These are phyloP conservation scores for Flaveria ramosissima DNA, from an alignment of 129 eudicot species.

Conservation along the genomic window DNA sequence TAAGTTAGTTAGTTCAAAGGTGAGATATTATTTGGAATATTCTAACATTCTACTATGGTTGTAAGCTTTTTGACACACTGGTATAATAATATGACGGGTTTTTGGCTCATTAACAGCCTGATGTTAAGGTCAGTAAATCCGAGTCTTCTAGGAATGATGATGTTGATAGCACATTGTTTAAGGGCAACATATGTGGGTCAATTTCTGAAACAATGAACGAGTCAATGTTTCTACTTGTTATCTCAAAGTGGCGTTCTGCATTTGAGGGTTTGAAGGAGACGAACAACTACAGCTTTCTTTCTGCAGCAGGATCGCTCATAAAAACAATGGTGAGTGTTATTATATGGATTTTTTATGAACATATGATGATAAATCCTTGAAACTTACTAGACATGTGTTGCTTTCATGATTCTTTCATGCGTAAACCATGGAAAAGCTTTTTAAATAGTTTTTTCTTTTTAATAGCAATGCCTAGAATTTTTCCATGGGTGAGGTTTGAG, in stretches of 20 bases:
- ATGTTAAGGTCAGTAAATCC: constrained; percentile 36
- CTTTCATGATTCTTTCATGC: background rate
- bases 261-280: constrained; percentile 84
- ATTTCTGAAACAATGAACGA: constrained; percentile 85
- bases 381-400: background rate
- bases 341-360: constrained; percentile 4
- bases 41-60: background rate
- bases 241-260: constrained; percentile 77
- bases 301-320: constrained; percentile 85
- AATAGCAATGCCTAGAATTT: too few relatives aligned
- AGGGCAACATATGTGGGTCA: constrained; percentile 85
- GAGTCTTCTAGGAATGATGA: constrained; percentile 45
- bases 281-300: constrained; percentile 74
- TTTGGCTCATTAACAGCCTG: constrained; percentile 49
- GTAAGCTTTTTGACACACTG: background rate
- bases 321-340: constrained; percentile 66
- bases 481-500: too few relatives aligned
- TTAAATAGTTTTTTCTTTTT: too few relatives aligned
- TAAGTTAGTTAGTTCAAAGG: constrained; percentile 54
- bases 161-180: constrained; percentile 57
- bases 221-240: constrained; percentile 77
- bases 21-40: constrained; percentile 33
- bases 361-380: background rate
- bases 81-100: constrained; percentile 1
- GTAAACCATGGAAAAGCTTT: too few relatives aligned